Base-by-base conservation (phyloP, 805 yeast species). In the Blastobotrys attinorum region DNA sequence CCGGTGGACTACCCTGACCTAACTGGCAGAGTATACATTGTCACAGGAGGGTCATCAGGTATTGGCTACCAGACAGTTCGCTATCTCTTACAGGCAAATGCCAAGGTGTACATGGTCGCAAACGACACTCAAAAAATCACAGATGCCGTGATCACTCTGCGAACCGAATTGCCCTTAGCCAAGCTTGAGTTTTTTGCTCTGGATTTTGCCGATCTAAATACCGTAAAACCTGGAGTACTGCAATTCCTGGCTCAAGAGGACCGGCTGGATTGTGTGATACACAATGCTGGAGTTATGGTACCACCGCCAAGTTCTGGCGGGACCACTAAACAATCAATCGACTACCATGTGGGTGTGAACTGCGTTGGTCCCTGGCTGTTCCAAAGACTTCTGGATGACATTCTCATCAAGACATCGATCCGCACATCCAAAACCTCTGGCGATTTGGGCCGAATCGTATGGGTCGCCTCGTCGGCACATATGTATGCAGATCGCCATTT, bases 281-380 rank as follows among this genome's bases (percentile, higher is more conserved):
- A 67, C 48, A 72, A 71, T 48, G 74, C 74, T 5, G 74, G 73
- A 31, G 62, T 71, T 3, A 66, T 67, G 67, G 25, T 27, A n/a
- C 69, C 70, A 2, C 68, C 72, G n/a, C 3, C 40, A 39, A 0
- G 49, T 65, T 4, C 44, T 13, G 29, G n/a, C 31, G 44, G 16
- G 6, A 38, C 45, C 20, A 64, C 76, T 3, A 45, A 51, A 3
- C 75, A 75, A 55, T 75, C 73, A 6, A 61, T 59, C 43, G 78
- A 75, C 36, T 42, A 59, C 32, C 72, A 69, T 40, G 53, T 72
- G 31, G 78, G 75, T 8, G 65, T 69, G 13, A 75, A 74, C 53
- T 64, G 54, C 17, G 53, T 75, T n/a, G 79, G 71, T 1, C 72
- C 72, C 22, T 69, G 63, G 41, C 53, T 71, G 10, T 55, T 75